phyloP scores from a whole-genome alignment of 2,329 filamentous ascomycete species.

The Colletotrichum horii region DNA sequence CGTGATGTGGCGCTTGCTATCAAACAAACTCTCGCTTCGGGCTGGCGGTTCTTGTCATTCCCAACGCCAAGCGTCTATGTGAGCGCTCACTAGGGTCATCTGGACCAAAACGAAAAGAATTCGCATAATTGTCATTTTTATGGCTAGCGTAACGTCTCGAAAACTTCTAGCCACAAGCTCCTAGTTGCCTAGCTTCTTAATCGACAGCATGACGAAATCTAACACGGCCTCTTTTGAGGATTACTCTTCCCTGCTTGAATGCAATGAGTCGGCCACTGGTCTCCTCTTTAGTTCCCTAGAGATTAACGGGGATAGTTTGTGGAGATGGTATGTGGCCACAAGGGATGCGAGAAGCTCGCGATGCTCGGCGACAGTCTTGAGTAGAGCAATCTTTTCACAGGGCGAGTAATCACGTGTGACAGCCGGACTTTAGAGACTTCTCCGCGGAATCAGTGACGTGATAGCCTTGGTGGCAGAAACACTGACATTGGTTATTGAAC shows the following conservation, averaged over 20 bases:
- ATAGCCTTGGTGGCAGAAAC: fast-evolving
- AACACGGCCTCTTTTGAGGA: not conserved
- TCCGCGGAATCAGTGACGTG: not conserved
- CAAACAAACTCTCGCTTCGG: not conserved
- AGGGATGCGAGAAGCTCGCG: not conserved
- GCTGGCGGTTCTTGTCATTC: not conserved
- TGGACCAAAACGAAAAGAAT: not conserved
- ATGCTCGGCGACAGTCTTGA: not conserved
- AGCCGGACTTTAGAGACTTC: not conserved
- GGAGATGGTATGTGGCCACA: not conserved
- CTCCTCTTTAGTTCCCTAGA: not conserved
- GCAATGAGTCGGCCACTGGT: fast-evolving
- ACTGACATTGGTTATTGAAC: fast-evolving
- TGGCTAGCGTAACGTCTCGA: too few species aligned
- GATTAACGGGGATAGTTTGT: not conserved
- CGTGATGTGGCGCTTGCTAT: not conserved
- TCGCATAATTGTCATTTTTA: too few species aligned
- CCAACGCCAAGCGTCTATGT: not conserved
- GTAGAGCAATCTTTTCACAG: not conserved
- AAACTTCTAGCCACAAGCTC: not conserved
- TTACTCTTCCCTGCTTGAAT: not conserved
- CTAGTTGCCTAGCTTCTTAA: fast-evolving
- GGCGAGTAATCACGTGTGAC: not conserved
- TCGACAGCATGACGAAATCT: not conserved
- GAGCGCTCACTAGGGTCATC: fast-evolving